Percentiles rank a stretch among this genome's conserved stretches.
Conservation (phyloP, 306 rosid species). For the Lathyrus tuberosus region DNA sequence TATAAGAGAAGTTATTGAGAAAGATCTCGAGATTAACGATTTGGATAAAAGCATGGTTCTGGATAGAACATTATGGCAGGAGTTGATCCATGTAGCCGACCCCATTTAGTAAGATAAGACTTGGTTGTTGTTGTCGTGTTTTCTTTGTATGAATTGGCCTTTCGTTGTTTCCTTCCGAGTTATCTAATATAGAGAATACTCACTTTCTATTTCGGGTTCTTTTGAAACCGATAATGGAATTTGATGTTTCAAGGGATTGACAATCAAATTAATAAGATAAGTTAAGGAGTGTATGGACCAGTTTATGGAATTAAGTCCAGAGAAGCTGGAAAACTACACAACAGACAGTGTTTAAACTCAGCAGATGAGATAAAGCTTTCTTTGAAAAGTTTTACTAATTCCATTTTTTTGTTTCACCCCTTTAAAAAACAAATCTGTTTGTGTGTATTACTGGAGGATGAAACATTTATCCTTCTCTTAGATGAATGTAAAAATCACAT, state of each 20-base stretch:
- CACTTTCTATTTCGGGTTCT: not conserved
- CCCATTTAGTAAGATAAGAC: too few relatives aligned
- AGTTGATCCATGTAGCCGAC: too few relatives aligned
- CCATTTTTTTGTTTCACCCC: not conserved
- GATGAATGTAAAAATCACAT: slow-evolving; percentile 5
- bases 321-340: slow-evolving; percentile 14
- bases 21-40: too few relatives aligned
- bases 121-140: too few relatives aligned
- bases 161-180: slow-evolving; percentile 26
- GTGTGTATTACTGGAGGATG: not conserved
- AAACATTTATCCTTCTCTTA: not conserved
- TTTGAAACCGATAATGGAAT: slow-evolving; percentile 25
- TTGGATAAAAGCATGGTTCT: too few relatives aligned
- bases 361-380: slow-evolving; percentile 24
- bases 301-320: not conserved
- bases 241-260: slow-evolving; percentile 21
- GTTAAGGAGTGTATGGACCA: slow-evolving; percentile 1
- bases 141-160: not conserved
- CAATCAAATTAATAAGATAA: slow-evolving; percentile 16
- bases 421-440: slow-evolving; percentile 1
- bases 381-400: slow-evolving; percentile 9
- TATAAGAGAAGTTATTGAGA: too few relatives aligned
- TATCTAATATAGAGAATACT: not conserved
- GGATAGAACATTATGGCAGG: too few relatives aligned
- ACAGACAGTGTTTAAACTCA: slow-evolving; percentile 11